Conservation (phyloP, 2,329 filamentous ascomycete species). For the Pestalotiopsis sp. region DNA sequence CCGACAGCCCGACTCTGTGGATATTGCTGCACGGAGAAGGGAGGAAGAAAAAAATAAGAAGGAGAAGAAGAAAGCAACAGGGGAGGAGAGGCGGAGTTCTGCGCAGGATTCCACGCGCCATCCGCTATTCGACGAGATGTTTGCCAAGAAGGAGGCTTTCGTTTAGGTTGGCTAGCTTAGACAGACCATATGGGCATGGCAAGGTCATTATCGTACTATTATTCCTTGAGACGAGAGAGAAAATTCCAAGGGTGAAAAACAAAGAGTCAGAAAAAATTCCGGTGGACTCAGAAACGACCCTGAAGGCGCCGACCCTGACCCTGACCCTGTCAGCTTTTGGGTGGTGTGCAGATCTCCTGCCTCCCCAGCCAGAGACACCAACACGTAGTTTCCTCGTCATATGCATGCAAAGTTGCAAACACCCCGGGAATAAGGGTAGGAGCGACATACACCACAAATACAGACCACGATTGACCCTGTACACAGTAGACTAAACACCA, state of each 20-base stretch:
- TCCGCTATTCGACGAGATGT: neutral
- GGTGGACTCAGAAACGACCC: neutral
- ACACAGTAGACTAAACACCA: neutral
- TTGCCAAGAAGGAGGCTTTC: neutral
- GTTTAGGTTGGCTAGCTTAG: neutral
- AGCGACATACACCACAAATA: neutral
- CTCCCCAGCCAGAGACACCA: neutral
- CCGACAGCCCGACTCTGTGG: neutral
- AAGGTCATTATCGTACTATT: neutral
- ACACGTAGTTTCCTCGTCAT: conserved; percentile 4
- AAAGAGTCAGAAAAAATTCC: neutral
- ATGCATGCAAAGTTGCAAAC: neutral
- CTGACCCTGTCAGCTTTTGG: neutral
- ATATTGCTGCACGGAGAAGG: neutral
- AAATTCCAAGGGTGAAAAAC: neutral
- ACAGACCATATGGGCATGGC: neutral
- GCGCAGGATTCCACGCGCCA: neutral
- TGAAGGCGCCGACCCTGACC: neutral
- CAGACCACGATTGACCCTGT: neutral
- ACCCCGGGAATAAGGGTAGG: neutral
- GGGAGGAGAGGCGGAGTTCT: neutral
- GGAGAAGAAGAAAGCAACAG: neutral
- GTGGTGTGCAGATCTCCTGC: conserved; percentile 1
- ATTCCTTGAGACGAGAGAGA: neutral
- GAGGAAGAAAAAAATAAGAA: neutral